phyloP scores from a whole-genome alignment of 1,139 yeast genomes.

The Yarrowia galli region DNA sequence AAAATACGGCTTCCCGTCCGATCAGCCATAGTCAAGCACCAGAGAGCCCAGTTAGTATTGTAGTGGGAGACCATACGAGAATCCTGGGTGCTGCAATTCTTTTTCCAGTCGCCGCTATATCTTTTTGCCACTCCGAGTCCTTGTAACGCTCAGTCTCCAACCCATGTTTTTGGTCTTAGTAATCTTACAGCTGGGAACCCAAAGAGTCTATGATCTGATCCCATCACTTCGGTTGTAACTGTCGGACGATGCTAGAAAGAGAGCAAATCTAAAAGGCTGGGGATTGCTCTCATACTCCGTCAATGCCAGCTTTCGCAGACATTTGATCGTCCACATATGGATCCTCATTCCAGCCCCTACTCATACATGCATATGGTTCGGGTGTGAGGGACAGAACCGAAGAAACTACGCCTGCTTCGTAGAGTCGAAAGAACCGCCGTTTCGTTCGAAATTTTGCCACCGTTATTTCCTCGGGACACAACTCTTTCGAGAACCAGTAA shows the following conservation, averaged over 20 bases:
- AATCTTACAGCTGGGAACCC: neutral
- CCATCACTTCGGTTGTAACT: too few relatives aligned
- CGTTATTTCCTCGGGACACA: neutral
- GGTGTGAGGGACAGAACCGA: too few relatives aligned
- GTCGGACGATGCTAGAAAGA: too few relatives aligned
- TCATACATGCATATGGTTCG: too few relatives aligned
- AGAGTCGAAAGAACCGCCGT: too few relatives aligned
- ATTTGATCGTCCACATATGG: neutral
- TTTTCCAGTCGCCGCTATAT: neutral
- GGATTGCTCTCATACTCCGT: neutral
- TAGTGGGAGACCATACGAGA: slow-evolving; percentile 24
- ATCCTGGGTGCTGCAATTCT: slow-evolving; percentile 18
- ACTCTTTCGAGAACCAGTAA: too few relatives aligned
- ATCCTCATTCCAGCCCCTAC: neutral
- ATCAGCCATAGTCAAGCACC: slow-evolving; percentile 22
- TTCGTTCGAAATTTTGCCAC: neutral
- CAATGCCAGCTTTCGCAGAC: too few relatives aligned
- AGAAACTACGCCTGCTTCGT: too few relatives aligned
- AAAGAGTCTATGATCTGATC: neutral
- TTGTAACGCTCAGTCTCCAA: neutral
- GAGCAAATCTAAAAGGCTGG: too few relatives aligned
- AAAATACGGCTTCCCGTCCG: slow-evolving; percentile 17
- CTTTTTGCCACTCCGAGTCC: neutral
- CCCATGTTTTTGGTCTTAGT: neutral
- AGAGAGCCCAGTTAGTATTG: slow-evolving; percentile 19